Evolutionary conservation across 805 yeast genomes (phyloP).

Genomic region (Starmerella vitae): DNA sequence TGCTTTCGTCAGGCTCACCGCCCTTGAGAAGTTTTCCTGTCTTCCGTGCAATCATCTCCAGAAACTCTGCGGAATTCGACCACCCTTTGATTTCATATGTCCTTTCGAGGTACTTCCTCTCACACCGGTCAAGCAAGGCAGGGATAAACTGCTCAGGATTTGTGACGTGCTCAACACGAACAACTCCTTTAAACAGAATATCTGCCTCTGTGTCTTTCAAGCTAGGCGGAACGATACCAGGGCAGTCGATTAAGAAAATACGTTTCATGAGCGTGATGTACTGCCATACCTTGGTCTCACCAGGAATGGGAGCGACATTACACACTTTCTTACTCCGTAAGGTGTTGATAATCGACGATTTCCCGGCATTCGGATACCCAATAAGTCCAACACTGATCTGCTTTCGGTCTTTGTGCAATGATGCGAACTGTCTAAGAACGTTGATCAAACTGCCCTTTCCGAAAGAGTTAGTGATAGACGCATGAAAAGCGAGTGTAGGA

Average conservation of each 20-base stretch:
- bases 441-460: conserved; percentile 96
- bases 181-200: conserved; percentile 90
- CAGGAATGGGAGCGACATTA: conserved; percentile 95
- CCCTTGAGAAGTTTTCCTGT: conserved; percentile 88
- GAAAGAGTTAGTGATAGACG: conserved; percentile 91
- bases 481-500: conserved; percentile 96
- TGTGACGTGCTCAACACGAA: conserved; percentile 93
- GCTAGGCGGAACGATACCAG: conserved; percentile 97
- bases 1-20: conserved; percentile 93
- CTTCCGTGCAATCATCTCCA: conserved; percentile 83
- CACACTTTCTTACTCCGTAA: conserved; percentile 91
- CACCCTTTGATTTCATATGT: conserved; percentile 92
- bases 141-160: conserved; percentile 93
- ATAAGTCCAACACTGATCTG: conserved; percentile 95
- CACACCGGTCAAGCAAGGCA: conserved; percentile 70
- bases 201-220: conserved; percentile 80
- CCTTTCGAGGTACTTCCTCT: conserved; percentile 80
- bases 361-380: conserved; percentile 98
- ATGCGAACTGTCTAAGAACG: conserved; percentile 80
- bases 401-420: conserved; percentile 80
- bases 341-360: conserved; percentile 89
- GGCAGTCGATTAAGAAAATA: conserved; percentile 91
- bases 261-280: conserved; percentile 93
- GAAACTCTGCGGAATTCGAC: conserved; percentile 59
- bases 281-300: conserved; percentile 99